Evolutionary conservation across 1,139 yeast genomes (phyloP), one percentile per base, ranked within the genome.

Genomic region (Scheffersomyces insectosa): DNA sequence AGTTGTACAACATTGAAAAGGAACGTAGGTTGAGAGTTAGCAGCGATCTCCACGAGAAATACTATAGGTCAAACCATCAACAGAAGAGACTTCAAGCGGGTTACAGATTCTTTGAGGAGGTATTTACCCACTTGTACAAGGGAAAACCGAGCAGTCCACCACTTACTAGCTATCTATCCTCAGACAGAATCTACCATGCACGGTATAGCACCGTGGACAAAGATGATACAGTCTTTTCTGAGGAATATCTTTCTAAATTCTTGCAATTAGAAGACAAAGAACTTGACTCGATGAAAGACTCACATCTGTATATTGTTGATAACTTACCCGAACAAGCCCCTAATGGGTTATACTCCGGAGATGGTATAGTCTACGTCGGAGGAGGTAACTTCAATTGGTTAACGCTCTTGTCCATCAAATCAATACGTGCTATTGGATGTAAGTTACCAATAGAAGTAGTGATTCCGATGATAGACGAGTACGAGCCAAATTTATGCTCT

Each of bases 321-420:
- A 63, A 68, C 25, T 60, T 85, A 25, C 85, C 86, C 2, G 60
- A 67, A 0, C 48, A 56, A 3, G 65, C 70, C 3, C 85, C 89
- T 0, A 61, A 65, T 28, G 66, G 72, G 2, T 56, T 79, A 9
- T 82, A 80, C 57, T 57, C 66, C n/a, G 91, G 91, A 0, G 73
- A 80, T 46, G 96, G 96, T 27, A 81, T 88, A 33, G 96, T 88
- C 1, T 84, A 81, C 55, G 91, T 86, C 31, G 93, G 93, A 14
- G 95, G 95, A 36, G 93, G 91, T 2, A 77, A 76, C 51, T 86
- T 83, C 67, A 84, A 86, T 57, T 84, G 95, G 76, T 67, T 86
- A 49, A 79, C 89, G 12, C 66, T 86, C 38, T 66, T 85, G 25
- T 82, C 93, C 1, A 75, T 88, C 47, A 77, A 80, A 57, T 75